Evolutionary conservation across 768 basidiomycete genomes (phyloP).

Genomic region (Harrya chromipes): DNA sequence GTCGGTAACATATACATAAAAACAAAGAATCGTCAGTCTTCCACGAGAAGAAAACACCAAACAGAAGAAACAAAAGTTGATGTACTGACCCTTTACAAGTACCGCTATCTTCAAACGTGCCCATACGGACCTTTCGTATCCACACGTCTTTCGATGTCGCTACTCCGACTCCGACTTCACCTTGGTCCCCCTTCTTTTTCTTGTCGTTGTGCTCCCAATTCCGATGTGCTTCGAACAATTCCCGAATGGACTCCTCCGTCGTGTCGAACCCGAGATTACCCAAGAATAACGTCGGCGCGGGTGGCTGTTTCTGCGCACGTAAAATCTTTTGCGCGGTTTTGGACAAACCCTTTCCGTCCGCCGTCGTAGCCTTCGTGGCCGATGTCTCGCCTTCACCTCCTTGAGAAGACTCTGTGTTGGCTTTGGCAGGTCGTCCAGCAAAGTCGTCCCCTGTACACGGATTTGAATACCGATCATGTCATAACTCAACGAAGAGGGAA

Average conservation of each 20-base stretch:
- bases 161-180: not conserved
- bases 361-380: constrained; percentile 30
- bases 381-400: constrained; percentile 22
- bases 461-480: not conserved
- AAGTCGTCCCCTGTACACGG: constrained; percentile 63
- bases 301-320: constrained; percentile 72
- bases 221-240: constrained; percentile 66
- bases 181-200: constrained; percentile 19
- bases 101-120: constrained; percentile 95
- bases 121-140: constrained; percentile 86
- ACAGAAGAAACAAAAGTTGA: constrained; percentile 16
- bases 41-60: not conserved
- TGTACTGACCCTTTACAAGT: constrained; percentile 83
- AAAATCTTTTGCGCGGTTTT: constrained; percentile 80
- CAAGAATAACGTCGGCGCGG: constrained; percentile 84
- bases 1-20: not conserved
- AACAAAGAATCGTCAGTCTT: no score
- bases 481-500: not conserved
- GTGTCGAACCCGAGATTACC: constrained; percentile 93
- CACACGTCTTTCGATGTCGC: constrained; percentile 38
- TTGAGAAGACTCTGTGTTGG: constrained; percentile 33
- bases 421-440: constrained; percentile 56
- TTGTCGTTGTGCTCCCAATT: constrained; percentile 30
- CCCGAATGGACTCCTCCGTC: constrained; percentile 70
- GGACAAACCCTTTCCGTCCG: constrained; percentile 35